Percentiles rank a stretch among this genome's conserved stretches.
Evolutionary conservation across 2,329 filamentous ascomycete species (phyloP).

Genomic region (Colletotrichum tofieldiae): DNA sequence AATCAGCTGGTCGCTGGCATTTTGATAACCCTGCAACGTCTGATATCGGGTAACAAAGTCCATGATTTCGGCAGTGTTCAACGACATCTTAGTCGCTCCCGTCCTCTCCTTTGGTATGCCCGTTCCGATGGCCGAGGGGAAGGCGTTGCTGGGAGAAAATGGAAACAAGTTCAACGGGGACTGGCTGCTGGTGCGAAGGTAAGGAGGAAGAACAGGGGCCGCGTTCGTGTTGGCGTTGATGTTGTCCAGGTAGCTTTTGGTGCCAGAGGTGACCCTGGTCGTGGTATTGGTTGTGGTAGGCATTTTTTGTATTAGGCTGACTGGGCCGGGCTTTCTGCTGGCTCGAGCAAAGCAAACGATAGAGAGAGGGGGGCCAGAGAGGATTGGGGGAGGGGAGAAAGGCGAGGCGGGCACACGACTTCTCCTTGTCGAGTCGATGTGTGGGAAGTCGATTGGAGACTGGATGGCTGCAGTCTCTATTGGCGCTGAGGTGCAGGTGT

Average conservation of each 20-base stretch:
- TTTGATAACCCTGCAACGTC: slow-evolving; percentile 58
- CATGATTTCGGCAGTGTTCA: slow-evolving; percentile 52
- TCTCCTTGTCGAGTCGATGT: slow-evolving; percentile 12
- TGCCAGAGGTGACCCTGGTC: slow-evolving; percentile 19
- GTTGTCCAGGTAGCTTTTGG: slow-evolving; percentile 25
- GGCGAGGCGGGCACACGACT: slow-evolving; percentile 15
- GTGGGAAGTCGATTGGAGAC: slow-evolving; percentile 19
- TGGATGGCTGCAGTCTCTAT: slow-evolving; percentile 34
- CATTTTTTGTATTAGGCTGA: slow-evolving; percentile 11
- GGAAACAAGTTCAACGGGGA: slow-evolving; percentile 18
- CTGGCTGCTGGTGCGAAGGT: slow-evolving; percentile 26
- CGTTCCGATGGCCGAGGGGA: slow-evolving; percentile 32
- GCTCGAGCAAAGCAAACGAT: not conserved
- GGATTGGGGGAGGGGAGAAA: not conserved
- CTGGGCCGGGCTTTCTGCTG: slow-evolving; percentile 14
- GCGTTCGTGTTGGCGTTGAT: slow-evolving; percentile 15
- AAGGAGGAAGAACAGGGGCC: slow-evolving; percentile 31
- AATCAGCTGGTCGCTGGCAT: slow-evolving; percentile 62
- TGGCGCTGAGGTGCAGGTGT: slow-evolving; percentile 25
- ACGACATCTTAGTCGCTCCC: slow-evolving; percentile 46
- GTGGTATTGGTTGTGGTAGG: slow-evolving; percentile 31
- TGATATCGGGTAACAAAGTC: slow-evolving; percentile 66
- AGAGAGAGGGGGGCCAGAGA: not conserved
- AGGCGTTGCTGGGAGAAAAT: slow-evolving; percentile 15
- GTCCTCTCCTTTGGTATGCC: slow-evolving; percentile 22